Percentiles rank a stretch among this genome's conserved stretches.
Conservation (phyloP, 179 eudicot genomes). For the Beta corolliflora region DNA sequence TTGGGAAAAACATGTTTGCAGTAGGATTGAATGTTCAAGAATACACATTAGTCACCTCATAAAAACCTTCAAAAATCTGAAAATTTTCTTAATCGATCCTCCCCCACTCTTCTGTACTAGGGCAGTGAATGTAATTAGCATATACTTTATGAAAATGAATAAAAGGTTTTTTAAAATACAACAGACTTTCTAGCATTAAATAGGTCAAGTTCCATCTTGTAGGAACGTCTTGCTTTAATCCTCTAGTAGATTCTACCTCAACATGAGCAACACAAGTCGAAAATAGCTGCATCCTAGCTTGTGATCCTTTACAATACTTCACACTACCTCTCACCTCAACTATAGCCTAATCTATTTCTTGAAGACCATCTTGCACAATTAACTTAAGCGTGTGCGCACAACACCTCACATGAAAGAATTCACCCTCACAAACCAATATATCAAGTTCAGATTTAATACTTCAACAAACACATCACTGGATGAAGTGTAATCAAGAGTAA, state of each 20-base stretch:
- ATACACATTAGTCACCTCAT: background rate
- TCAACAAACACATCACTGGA: too few relatives aligned
- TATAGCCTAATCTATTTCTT: slow-evolving; percentile 10
- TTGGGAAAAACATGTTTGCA: background rate
- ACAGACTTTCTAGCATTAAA: background rate
- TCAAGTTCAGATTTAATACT: too few relatives aligned
- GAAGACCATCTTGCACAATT: background rate
- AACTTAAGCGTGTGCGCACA: too few relatives aligned
- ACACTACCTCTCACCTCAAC: slow-evolving; percentile 20
- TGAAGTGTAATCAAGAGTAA: too few relatives aligned
- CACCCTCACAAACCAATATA: too few relatives aligned
- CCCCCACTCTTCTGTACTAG: slow-evolving; percentile 7
- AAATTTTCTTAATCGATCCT: background rate
- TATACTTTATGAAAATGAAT: slow-evolving; percentile 1
- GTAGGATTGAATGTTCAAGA: background rate
- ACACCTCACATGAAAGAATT: too few relatives aligned
- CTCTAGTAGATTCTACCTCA: background rate
- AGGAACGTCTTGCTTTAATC: slow-evolving; percentile 20
- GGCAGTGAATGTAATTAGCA: background rate
- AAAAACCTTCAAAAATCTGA: slow-evolving; percentile 13
- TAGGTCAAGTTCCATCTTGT: slow-evolving; percentile 23
- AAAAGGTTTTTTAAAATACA: slow-evolving; percentile 9
- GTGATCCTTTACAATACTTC: slow-evolving; percentile 21
- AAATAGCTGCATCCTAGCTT: background rate
- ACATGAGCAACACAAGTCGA: background rate